phyloP scores from a whole-genome alignment of 495 filamentous ascomycete genomes.

The Umbilicaria muhlenbergii region DNA sequence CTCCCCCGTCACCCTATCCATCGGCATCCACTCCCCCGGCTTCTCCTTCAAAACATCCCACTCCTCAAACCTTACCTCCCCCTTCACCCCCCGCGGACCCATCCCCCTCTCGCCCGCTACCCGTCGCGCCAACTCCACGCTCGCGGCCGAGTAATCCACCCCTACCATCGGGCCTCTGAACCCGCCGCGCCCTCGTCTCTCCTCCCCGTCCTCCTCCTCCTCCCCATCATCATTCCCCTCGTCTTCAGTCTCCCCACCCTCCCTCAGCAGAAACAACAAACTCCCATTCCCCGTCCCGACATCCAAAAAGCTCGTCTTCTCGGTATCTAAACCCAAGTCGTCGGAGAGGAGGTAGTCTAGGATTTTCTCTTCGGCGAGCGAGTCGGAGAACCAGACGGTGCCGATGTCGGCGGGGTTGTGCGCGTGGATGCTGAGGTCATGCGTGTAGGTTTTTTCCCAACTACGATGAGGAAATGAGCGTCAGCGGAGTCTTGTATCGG shows the following conservation, averaged over 20 bases:
- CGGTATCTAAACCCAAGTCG: slow-evolving; percentile 22
- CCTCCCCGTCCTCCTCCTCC: slow-evolving; percentile 23
- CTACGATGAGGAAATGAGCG: too few species aligned
- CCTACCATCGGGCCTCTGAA: slow-evolving; percentile 56
- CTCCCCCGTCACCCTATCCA: slow-evolving; percentile 19
- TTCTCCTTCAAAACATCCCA: slow-evolving; percentile 55
- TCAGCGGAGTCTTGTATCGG: background rate
- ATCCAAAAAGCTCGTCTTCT: slow-evolving; percentile 39
- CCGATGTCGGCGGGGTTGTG: slow-evolving; percentile 31
- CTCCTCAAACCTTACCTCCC: slow-evolving; percentile 43
- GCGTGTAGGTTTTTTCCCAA: slow-evolving; percentile 13
- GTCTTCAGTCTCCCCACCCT: slow-evolving; percentile 29
- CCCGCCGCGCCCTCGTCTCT: slow-evolving; percentile 36
- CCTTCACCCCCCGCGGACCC: slow-evolving; percentile 6
- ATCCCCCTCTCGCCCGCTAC: slow-evolving; percentile 22
- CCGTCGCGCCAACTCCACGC: slow-evolving; percentile 51
- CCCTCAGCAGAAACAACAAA: slow-evolving; percentile 59
- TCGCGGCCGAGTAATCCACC: slow-evolving; percentile 68
- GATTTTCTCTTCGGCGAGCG: slow-evolving; percentile 33
- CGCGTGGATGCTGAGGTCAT: slow-evolving; percentile 7
- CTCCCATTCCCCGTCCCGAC: slow-evolving; percentile 89
- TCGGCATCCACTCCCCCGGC: slow-evolving; percentile 16
- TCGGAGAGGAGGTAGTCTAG: slow-evolving; percentile 25
- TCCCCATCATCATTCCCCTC: slow-evolving; percentile 33
- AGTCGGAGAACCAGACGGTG: slow-evolving; percentile 37